Evolutionary conservation across 352 stramenopile species (phyloP).

Genomic region (Globisporangium uncinulatum): DNA sequence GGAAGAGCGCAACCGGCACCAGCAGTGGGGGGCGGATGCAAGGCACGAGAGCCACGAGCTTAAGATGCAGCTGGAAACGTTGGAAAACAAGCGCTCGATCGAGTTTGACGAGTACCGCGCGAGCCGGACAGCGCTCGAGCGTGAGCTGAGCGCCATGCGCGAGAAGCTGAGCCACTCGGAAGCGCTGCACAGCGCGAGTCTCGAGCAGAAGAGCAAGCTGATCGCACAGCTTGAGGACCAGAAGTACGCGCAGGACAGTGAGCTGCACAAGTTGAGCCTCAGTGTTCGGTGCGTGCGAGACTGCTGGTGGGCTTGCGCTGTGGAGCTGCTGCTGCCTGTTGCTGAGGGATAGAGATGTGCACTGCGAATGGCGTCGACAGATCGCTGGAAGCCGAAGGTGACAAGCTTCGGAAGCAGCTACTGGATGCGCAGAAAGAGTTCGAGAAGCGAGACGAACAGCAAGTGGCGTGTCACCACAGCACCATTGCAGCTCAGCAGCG

Average conservation of each 20-base stretch:
- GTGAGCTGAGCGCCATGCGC: slow-evolving; percentile 39
- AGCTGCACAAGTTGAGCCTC: slow-evolving; percentile 39
- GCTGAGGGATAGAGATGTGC: too few relatives aligned
- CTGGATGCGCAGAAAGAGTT: slow-evolving; percentile 38
- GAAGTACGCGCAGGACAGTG: slow-evolving; percentile 54
- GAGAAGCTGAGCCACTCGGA: slow-evolving; percentile 52
- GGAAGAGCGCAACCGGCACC: slow-evolving; percentile 55
- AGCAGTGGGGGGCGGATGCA: slow-evolving; percentile 54
- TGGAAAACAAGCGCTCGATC: slow-evolving; percentile 50
- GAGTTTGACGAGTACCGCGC: slow-evolving; percentile 72
- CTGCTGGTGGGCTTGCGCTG: too few relatives aligned
- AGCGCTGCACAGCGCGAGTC: slow-evolving; percentile 28
- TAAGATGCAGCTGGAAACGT: slow-evolving; percentile 62
- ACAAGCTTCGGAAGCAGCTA: slow-evolving; percentile 50
- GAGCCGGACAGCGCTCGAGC: slow-evolving; percentile 40
- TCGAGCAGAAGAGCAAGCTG: slow-evolving; percentile 49
- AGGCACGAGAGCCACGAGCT: slow-evolving; percentile 52
- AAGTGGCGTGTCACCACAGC: slow-evolving; percentile 30
- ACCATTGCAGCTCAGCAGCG: slow-evolving; percentile 24
- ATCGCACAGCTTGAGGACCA: slow-evolving; percentile 54
- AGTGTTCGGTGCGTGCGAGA: slow-evolving; percentile 24
- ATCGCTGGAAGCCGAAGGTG: slow-evolving; percentile 33
- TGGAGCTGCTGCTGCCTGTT: background rate
- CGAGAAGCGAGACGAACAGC: slow-evolving; percentile 31
- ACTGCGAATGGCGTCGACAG: background rate